These are phyloP conservation scores for Martiniozyma asiatica DNA, from an alignment of 1,139 yeast genomes.

Conservation along the genomic window DNA sequence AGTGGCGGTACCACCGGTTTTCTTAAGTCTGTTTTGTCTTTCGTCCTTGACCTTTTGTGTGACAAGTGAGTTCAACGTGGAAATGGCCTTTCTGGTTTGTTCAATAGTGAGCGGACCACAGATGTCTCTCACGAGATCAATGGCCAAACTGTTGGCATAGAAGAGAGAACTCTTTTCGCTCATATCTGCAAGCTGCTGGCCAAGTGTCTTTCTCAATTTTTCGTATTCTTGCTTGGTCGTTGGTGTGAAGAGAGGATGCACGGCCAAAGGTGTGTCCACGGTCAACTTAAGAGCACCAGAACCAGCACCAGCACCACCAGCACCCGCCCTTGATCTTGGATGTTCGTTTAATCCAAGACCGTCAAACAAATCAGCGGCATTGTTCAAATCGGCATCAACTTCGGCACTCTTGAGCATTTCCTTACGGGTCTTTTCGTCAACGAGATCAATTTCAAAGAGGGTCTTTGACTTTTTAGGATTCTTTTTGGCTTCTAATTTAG, in stretches of 20 bases:
- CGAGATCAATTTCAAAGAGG: slow-evolving; percentile 43
- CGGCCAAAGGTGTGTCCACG: slow-evolving; percentile 57
- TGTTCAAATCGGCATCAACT: slow-evolving; percentile 72
- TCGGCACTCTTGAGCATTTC: slow-evolving; percentile 73
- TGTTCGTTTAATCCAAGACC: slow-evolving; percentile 66
- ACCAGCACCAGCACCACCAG: slow-evolving; percentile 28
- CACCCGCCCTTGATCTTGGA: slow-evolving; percentile 57
- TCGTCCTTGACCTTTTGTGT: slow-evolving; percentile 86
- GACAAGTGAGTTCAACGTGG: slow-evolving; percentile 70
- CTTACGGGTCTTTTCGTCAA: slow-evolving; percentile 56
- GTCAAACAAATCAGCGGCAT: slow-evolving; percentile 87
- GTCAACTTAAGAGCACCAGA: slow-evolving; percentile 29
- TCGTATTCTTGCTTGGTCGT: slow-evolving; percentile 74
- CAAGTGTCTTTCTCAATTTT: slow-evolving; percentile 67
- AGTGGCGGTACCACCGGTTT: slow-evolving; percentile 75
- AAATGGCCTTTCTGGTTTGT: slow-evolving; percentile 71
- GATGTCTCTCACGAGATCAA: slow-evolving; percentile 77
- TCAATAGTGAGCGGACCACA: slow-evolving; percentile 74
- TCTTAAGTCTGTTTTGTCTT: slow-evolving; percentile 69
- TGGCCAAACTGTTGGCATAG: slow-evolving; percentile 65
- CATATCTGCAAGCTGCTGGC: slow-evolving; percentile 53
- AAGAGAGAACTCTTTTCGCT: slow-evolving; percentile 51
- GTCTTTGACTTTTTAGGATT: slow-evolving; percentile 16
- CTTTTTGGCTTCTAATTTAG: slow-evolving; percentile 11
- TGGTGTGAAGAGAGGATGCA: slow-evolving; percentile 72